Percentiles rank a stretch among this genome's conserved stretches.
Evolutionary conservation across 225 moss, liverwort and hornwort species (phyloP).

Genomic region (Marchantia polymorpha): DNA sequence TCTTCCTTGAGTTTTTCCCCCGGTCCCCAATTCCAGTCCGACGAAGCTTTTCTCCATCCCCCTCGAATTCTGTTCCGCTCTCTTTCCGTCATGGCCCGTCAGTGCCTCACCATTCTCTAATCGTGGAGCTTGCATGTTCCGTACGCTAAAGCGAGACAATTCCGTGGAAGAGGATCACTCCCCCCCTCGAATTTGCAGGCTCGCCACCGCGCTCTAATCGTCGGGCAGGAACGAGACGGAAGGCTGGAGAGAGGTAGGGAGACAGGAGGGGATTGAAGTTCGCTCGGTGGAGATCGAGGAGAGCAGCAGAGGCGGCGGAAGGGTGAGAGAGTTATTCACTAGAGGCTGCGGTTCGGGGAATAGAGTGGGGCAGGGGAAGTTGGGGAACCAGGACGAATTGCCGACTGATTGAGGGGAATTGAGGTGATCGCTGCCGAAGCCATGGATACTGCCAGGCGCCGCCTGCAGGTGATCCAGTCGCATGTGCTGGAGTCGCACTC

Average conservation of each 20-base stretch:
- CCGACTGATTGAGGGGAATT: neutral
- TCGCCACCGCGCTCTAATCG: neutral
- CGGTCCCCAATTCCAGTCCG: neutral
- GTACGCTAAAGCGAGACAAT: neutral
- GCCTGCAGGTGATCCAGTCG: constrained; percentile 39
- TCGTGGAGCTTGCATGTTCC: neutral
- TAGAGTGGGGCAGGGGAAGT: no score
- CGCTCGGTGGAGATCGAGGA: neutral
- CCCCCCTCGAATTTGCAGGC: neutral
- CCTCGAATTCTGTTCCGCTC: neutral
- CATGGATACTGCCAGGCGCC: constrained; percentile 39
- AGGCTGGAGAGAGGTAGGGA: neutral
- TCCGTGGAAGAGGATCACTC: neutral
- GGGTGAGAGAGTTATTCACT: neutral
- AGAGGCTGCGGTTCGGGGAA: neutral
- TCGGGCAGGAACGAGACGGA: neutral
- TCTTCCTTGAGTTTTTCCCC: neutral
- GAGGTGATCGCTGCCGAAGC: neutral
- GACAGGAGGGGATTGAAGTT: neutral
- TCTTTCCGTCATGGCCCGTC: no score
- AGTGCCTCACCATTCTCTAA: neutral
- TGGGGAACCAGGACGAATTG: neutral
- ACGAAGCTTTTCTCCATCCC: neutral
- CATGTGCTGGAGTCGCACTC: constrained; percentile 25
- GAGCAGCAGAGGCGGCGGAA: neutral